A percentile compares a stretch with the other conserved stretches of the same genome.
These are phyloP conservation scores for Rhizophlyctis rosea DNA, from an alignment of 192 early-diverging fungal species.

Conservation along the genomic window DNA sequence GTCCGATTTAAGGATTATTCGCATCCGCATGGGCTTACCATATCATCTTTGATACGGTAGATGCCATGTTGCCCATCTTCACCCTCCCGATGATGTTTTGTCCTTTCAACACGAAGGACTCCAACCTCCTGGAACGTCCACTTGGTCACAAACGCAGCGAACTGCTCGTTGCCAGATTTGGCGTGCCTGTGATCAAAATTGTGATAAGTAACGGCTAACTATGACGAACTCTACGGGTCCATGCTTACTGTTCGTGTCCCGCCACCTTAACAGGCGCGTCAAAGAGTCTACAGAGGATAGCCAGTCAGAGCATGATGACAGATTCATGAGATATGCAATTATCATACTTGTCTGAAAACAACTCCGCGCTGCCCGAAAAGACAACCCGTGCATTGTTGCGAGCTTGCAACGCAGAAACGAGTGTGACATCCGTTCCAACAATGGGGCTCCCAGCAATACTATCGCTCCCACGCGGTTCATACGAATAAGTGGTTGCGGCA, in stretches of 20 bases:
- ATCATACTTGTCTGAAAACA: slow-evolving; percentile 77
- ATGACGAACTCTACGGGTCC: no score
- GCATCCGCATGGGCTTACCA: slow-evolving; percentile 56
- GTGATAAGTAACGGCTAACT: no score
- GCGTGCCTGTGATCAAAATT: no score
- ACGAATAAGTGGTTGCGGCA: slow-evolving; percentile 66
- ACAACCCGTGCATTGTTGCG: slow-evolving; percentile 83
- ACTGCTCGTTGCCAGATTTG: slow-evolving; percentile 64
- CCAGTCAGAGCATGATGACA: no score
- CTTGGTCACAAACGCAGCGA: slow-evolving; percentile 69
- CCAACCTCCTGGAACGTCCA: slow-evolving; percentile 94
- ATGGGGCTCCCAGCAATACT: slow-evolving; percentile 35
- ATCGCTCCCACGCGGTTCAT: slow-evolving; percentile 40
- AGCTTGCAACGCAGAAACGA: slow-evolving; percentile 86
- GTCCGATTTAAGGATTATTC: no score
- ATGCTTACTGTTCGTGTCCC: no score
- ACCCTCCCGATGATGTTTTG: slow-evolving; percentile 63
- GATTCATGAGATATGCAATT: background rate
- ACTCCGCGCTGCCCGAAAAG: slow-evolving; percentile 74
- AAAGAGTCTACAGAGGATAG: slow-evolving; percentile 18
- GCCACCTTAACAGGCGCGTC: no score
- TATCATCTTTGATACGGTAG: slow-evolving; percentile 93
- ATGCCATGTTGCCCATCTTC: slow-evolving; percentile 62
- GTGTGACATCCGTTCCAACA: slow-evolving; percentile 59
- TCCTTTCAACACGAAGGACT: slow-evolving; percentile 70